phyloP scores from a whole-genome alignment of 352 stramenopile species.

The Thraustotheca clavata region DNA sequence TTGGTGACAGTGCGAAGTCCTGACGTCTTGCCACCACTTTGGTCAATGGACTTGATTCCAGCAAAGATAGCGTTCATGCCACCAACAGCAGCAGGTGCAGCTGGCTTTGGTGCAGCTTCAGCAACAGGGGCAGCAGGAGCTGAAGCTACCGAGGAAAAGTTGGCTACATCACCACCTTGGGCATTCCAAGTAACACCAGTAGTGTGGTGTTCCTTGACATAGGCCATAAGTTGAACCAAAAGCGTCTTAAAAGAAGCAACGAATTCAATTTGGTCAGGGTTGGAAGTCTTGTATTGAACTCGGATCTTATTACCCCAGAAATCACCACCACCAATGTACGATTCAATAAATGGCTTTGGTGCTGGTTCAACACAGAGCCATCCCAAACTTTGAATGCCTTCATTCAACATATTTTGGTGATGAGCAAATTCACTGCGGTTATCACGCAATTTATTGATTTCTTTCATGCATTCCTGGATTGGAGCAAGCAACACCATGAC shows the following conservation, averaged over 20 bases:
- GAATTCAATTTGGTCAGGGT: slow-evolving; percentile 88
- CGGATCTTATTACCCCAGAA: slow-evolving; percentile 98
- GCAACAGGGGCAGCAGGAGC: slow-evolving; percentile 24
- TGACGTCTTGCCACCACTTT: slow-evolving; percentile 88
- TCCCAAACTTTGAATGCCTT: slow-evolving; percentile 73
- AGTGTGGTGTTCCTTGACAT: slow-evolving; percentile 94
- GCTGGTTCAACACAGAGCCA: slow-evolving; percentile 77
- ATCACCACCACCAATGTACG: slow-evolving; percentile 90
- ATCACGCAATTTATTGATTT: slow-evolving; percentile 68
- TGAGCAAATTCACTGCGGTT: slow-evolving; percentile 77
- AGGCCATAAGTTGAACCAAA: slow-evolving; percentile 85
- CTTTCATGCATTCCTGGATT: slow-evolving; percentile 66
- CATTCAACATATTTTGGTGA: slow-evolving; percentile 85
- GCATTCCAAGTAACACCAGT: slow-evolving; percentile 93
- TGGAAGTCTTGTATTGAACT: slow-evolving; percentile 92
- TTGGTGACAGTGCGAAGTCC: slow-evolving; percentile 94
- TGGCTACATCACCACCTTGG: slow-evolving; percentile 44
- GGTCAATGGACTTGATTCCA: slow-evolving; percentile 79
- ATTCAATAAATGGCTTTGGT: slow-evolving; percentile 93
- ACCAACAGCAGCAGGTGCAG: slow-evolving; percentile 32
- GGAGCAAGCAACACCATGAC: slow-evolving; percentile 66
- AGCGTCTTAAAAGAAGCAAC: slow-evolving; percentile 91
- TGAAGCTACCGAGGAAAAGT: slow-evolving; percentile 28
- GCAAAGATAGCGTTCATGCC: slow-evolving; percentile 81
- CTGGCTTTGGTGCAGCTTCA: slow-evolving; percentile 27